These are phyloP conservation scores for Septoria linicola DNA, from an alignment of 2,329 filamentous ascomycete genomes.

Conservation along the genomic window DNA sequence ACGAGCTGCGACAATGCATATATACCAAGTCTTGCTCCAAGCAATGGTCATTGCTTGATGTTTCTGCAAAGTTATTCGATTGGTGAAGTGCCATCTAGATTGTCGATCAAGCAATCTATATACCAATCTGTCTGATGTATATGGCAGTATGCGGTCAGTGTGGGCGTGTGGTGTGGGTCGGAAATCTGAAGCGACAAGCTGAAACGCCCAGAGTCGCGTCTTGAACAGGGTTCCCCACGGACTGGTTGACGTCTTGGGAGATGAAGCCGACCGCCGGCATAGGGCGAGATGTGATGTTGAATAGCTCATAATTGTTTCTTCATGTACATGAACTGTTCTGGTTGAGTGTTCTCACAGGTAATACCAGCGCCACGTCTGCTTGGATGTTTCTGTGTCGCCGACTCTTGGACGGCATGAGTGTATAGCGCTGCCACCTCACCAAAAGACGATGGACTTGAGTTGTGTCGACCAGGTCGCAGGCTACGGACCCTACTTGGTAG, in stretches of 20 bases:
- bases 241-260: background rate
- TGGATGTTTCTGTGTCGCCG: no score
- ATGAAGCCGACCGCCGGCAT: background rate
- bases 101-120: background rate
- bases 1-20: background rate
- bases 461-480: no score
- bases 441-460: constrained; percentile 36
- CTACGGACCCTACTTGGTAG: no score
- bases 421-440: no score
- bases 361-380: no score
- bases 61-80: background rate
- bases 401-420: no score
- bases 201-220: background rate
- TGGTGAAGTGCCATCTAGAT: background rate
- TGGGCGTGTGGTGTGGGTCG: background rate
- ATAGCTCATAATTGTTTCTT: no score
- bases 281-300: no score
- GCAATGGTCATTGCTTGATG: background rate
- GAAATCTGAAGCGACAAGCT: background rate
- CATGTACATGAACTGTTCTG: no score
- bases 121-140: background rate
- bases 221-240: background rate
- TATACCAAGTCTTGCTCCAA: background rate
- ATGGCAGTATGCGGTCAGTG: background rate
- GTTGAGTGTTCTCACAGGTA: no score